These are phyloP conservation scores for Capsicum baccatum DNA, from an alignment of 257 asterid genomes.

Conservation along the genomic window DNA sequence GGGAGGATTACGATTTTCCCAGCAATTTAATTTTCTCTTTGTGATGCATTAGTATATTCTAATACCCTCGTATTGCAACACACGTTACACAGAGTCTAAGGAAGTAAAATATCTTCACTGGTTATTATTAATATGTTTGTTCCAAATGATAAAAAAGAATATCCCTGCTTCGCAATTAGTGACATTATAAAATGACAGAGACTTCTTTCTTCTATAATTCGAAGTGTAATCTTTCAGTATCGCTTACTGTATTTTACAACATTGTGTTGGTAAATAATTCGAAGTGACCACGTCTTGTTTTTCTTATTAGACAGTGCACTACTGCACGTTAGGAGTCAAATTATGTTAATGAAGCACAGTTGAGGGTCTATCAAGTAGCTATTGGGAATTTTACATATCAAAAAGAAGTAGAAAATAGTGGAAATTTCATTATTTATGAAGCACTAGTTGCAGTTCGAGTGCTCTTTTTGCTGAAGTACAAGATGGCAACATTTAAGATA, in stretches of 20 bases:
- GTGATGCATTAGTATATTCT: too few relatives aligned
- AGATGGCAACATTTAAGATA: neutral
- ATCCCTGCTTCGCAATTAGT: neutral
- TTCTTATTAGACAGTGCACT: too few relatives aligned
- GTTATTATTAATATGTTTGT: neutral
- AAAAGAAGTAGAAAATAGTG: too few relatives aligned
- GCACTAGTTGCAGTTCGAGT: neutral
- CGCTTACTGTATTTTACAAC: too few relatives aligned
- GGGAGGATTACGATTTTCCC: neutral
- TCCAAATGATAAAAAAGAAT: neutral
- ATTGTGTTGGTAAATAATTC: too few relatives aligned
- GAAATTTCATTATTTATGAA: neutral
- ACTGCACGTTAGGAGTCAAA: too few relatives aligned
- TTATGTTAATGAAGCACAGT: neutral
- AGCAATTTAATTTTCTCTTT: neutral
- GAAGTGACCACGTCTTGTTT: too few relatives aligned
- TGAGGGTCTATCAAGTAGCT: neutral
- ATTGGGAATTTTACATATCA: neutral
- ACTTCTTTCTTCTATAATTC: neutral
- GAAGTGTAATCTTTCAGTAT: too few relatives aligned
- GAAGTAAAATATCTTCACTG: neutral
- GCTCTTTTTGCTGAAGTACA: neutral
- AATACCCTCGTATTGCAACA: too few relatives aligned
- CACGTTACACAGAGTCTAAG: neutral
- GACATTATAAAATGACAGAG: neutral